Evolutionary conservation across 208 protist species (phyloP), one percentile per base, ranked within the genome.

Genomic region (Acanthamoeba castellanii): DNA sequence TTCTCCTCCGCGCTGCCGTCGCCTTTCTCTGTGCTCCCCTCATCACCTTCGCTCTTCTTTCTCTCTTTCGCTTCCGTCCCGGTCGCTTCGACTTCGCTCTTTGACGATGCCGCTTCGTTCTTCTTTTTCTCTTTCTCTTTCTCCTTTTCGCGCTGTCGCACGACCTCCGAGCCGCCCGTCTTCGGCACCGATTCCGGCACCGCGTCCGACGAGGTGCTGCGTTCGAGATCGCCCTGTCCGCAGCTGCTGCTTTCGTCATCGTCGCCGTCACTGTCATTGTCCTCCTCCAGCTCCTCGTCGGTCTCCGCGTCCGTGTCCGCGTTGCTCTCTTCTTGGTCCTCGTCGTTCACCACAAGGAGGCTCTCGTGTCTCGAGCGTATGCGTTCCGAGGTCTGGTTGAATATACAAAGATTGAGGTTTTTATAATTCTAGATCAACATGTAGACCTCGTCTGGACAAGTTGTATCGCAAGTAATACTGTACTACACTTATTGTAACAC

Each of bases 231-330:
- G 11, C 34, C 34, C 27, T 11, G 13, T 30, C 20, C 70, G 27
- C 20, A 11, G 34, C 27, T 78, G 32, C 1, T 42, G 3, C 7
- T 84, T 14, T 57, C 37, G 1, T 42, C 27, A 14, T 78, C 27
- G 16, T 85, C 42, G 2, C 13, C 47, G 25, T n/a, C 47, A 34
- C 45, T 25, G 42, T 84, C 14, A 6, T 84, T 52, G 16, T 85
- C 76, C 76, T 85, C 34, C 16, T 90, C 74, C 34, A 42, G 32
- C 30, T 42, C 74, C 16, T 82, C 74, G 32, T 82, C 74, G 18
- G 74, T 82, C 42, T 42, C 74, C 11, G 74, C 74, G 27, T 32
- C 9, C 18, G 37, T 52, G 74, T 82, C 34, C 18, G 25, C 74
- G 25, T 82, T 32, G 22, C 27, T 50, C 34, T 42, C 37, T 42